Evolutionary conservation across 1,284 basidiomycete genomes (phyloP).

Genomic region (Mycena sp.): DNA sequence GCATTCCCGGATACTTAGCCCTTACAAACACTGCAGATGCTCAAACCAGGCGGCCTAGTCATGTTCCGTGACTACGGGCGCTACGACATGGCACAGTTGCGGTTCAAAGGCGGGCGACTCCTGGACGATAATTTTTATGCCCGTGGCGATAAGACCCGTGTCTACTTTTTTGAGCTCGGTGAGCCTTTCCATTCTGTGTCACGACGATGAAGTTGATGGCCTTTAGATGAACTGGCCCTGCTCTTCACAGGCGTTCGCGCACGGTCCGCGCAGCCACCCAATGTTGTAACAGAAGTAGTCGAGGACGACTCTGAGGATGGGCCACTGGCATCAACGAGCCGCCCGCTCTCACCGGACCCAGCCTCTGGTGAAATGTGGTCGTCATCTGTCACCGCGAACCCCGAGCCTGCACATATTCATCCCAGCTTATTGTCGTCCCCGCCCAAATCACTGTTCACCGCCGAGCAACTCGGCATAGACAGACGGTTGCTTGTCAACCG

Average conservation of each 20-base stretch:
- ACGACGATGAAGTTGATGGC: background rate
- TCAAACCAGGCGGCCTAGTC: conserved; percentile 90
- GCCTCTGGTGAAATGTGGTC: background rate
- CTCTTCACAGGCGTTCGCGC: conserved; percentile 75
- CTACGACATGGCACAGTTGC: conserved; percentile 92
- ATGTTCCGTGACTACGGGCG: conserved; percentile 96
- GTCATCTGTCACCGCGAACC: background rate
- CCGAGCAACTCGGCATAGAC: conserved; percentile 86
- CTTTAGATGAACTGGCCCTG: conserved; percentile 80
- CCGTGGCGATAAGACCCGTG: conserved; percentile 95
- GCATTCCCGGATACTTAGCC: background rate
- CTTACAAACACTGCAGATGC: conserved; percentile 61
- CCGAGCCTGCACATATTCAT: conserved; percentile 45
- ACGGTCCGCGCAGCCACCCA: conserved; percentile 29
- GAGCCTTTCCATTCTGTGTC: conserved; percentile 28
- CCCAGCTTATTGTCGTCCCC: conserved; percentile 51
- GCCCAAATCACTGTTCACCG: conserved; percentile 62
- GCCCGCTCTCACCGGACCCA: conserved; percentile 24
- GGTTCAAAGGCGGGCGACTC: conserved; percentile 90
- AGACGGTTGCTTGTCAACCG: conserved; percentile 91
- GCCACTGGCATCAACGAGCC: background rate
- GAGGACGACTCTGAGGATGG: conserved; percentile 40
- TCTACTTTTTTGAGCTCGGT: conserved; percentile 95
- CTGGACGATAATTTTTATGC: conserved; percentile 95
- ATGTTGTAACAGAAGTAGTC: conserved; percentile 50